Base-by-base conservation (phyloP, 768 basidiomycete genomes). In the Macrolepiota albuminosa region DNA sequence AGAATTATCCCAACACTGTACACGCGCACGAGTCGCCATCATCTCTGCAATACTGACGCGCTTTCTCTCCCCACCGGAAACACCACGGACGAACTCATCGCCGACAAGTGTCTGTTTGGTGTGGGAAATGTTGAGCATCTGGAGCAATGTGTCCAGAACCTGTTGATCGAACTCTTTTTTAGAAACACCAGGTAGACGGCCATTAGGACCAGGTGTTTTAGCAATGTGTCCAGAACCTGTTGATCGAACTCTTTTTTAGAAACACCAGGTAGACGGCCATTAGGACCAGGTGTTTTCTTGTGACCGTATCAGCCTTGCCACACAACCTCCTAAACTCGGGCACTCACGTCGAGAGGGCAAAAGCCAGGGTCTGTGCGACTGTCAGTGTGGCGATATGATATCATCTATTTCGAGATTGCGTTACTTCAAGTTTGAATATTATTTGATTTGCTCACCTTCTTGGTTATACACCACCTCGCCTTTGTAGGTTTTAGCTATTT, bases 1-100 rank as follows among this genome's bases (percentile, higher is more conserved):
- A 0, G 87, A 87, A 71, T 89, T 93, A 69, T 93, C 90, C 87
- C 90, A 93, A 63, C 85, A 86, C 64, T 92, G 87, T 7, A 93
- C 82, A 39, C 86, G 85, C 11, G 90, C 89, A 54, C 89, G 85
- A 2, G 87, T 89, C 1, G 89, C 81, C 83, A 92, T 87, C 83
- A 91, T 92, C 73, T 95, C 93, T 11, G 89, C 88, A 65, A 94
- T 94, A 59, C 86, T 86, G 16, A 95, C 86, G 46, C 81, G 81
- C 61, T 94, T 95, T 54, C 87, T 80, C 67, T 92, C 90, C 21
- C 90, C 90, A 46, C 91, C 90, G 0, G 86, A 88, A 14, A 92
- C 84, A 26, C 89, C 89, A 16, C 87, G 87, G 9, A 96, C 87
- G 66, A 89, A 92, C 61, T 91, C 93, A 68, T 94, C 86, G 0